Percentiles rank a stretch among this genome's conserved stretches.
phyloP scores from a whole-genome alignment of 2,329 filamentous ascomycete genomes.

The Calonectria pseudoreteaudii region DNA sequence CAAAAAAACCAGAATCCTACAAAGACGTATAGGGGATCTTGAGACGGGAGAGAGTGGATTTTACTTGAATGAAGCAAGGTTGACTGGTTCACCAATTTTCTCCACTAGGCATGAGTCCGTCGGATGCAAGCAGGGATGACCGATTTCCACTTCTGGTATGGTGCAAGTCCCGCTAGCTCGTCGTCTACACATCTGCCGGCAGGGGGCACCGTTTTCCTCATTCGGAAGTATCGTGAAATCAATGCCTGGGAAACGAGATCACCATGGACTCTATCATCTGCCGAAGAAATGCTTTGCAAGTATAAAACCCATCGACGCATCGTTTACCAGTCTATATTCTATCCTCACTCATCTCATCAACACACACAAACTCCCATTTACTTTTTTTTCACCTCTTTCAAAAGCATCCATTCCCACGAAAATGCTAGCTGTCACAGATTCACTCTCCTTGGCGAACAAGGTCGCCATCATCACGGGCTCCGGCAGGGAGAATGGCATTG shows the following conservation, averaged over 20 bases:
- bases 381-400: background rate
- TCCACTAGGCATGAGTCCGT: background rate
- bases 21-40: background rate
- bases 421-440: background rate
- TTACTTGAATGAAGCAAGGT: background rate
- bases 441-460: slow-evolving; percentile 2
- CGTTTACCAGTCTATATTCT: no score
- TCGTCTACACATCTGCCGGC: background rate
- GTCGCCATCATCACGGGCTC: slow-evolving; percentile 16
- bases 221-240: background rate
- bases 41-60: background rate
- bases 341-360: background rate
- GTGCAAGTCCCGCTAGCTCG: background rate
- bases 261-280: background rate
- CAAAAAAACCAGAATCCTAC: background rate
- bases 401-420: background rate
- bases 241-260: background rate
- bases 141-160: background rate
- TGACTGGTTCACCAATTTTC: background rate
- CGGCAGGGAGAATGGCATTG: slow-evolving; percentile 16
- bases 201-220: slow-evolving; percentile 9
- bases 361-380: background rate
- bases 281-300: background rate
- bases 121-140: slow-evolving; percentile 1
- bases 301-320: background rate